Evolutionary conservation across 306 rosid species (phyloP).

Genomic region (Pyrus communis): DNA sequence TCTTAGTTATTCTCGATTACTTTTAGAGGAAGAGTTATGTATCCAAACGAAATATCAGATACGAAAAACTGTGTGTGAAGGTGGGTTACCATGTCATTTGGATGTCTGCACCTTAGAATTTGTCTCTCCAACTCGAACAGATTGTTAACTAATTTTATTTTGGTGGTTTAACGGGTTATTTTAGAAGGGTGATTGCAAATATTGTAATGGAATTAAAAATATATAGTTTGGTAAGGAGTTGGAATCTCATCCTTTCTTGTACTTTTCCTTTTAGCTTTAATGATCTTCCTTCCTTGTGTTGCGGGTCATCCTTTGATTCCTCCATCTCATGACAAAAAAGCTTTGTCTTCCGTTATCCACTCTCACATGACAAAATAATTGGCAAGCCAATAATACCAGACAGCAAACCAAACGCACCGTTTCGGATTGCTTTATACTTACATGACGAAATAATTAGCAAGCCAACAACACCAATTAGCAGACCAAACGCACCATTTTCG

Average conservation of each 20-base stretch:
- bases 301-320: neutral
- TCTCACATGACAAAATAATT: neutral
- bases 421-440: neutral
- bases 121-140: too few species aligned
- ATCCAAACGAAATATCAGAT: too few species aligned
- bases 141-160: too few species aligned
- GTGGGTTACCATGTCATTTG: too few species aligned
- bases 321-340: too few species aligned
- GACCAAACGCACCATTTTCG: constrained; percentile 13
- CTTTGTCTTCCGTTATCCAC: neutral
- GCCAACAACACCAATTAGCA: constrained; percentile 1
- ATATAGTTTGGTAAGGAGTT: neutral
- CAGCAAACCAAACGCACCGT: constrained; percentile 9
- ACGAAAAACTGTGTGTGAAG: too few species aligned
- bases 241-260: constrained; percentile 5
- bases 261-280: constrained; percentile 2
- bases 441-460: neutral
- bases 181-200: neutral
- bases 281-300: neutral
- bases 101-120: too few species aligned
- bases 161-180: too few species aligned
- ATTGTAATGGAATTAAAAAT: neutral
- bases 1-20: too few species aligned
- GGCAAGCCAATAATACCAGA: neutral
- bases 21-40: neutral